phyloP scores from a whole-genome alignment of 106 monocot genomes.

The Dendrobium huoshanense region DNA sequence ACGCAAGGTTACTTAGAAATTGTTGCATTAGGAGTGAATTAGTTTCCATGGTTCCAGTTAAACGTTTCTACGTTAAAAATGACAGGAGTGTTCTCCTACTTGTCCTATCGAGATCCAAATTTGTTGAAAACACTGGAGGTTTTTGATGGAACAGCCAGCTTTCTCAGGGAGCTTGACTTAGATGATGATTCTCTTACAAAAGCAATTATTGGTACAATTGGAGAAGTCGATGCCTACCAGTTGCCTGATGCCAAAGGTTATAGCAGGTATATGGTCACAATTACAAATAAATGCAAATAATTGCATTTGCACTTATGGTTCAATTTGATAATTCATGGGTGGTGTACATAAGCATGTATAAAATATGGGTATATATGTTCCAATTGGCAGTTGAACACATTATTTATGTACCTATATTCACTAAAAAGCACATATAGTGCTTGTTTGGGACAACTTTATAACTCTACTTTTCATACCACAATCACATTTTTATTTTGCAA shows the following conservation, averaged over 20 bases:
- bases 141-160: conserved; percentile 80
- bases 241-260: conserved; percentile 99
- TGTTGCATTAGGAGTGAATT: not conserved
- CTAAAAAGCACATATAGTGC: no score
- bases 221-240: conserved; percentile 95
- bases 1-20: not conserved
- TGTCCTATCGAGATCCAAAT: conserved; percentile 97
- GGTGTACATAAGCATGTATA: not conserved
- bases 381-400: no score
- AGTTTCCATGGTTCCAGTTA: not conserved
- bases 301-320: not conserved
- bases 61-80: not conserved
- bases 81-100: conserved; percentile 89
- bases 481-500: no score
- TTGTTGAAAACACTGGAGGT: conserved; percentile 88
- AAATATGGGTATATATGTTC: not conserved
- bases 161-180: conserved; percentile 79
- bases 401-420: no score
- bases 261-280: conserved; percentile 45
- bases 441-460: no score
- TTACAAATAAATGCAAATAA: not conserved
- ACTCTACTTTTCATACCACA: no score
- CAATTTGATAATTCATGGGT: no score
- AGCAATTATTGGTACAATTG: conserved; percentile 96
- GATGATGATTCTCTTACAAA: conserved; percentile 86